phyloP scores from a whole-genome alignment of 768 basidiomycete species.

The Collybia nuda region DNA sequence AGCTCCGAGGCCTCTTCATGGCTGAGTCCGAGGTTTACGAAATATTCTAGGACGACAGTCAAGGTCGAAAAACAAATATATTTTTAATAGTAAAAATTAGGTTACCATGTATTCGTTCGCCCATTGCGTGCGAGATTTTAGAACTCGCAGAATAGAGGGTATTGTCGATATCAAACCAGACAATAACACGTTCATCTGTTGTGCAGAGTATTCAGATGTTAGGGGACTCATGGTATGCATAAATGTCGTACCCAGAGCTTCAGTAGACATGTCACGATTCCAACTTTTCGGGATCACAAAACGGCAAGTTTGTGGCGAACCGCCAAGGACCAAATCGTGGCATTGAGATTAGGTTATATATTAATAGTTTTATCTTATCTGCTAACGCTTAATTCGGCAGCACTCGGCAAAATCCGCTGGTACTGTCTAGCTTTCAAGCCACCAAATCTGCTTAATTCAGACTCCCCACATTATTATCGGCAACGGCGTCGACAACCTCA shows the following conservation, averaged over 20 bases:
- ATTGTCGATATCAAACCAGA: slow-evolving; percentile 89
- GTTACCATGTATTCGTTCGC: slow-evolving; percentile 71
- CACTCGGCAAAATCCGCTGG: slow-evolving; percentile 33
- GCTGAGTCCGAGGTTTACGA: slow-evolving; percentile 64
- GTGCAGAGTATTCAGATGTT: background rate
- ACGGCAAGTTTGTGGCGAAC: no score
- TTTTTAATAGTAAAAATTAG: background rate
- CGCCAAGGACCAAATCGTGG: no score
- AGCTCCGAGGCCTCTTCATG: slow-evolving; percentile 69
- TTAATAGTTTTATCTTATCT: slow-evolving; percentile 24
- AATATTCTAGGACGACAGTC: slow-evolving; percentile 54
- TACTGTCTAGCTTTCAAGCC: slow-evolving; percentile 49
- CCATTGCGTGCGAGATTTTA: slow-evolving; percentile 79
- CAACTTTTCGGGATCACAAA: no score
- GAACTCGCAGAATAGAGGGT: slow-evolving; percentile 80
- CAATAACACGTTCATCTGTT: slow-evolving; percentile 56
- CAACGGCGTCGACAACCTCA: slow-evolving; percentile 52
- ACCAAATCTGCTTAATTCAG: slow-evolving; percentile 29
- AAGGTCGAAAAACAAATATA: no score
- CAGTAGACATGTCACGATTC: slow-evolving; percentile 1
- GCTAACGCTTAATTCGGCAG: background rate
- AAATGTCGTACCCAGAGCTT: slow-evolving; percentile 6
- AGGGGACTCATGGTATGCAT: background rate
- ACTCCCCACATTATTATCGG: slow-evolving; percentile 36
- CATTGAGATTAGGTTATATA: no score